phyloP scores from a whole-genome alignment of 345 rosid genomes.

The Jatropha curcas region DNA sequence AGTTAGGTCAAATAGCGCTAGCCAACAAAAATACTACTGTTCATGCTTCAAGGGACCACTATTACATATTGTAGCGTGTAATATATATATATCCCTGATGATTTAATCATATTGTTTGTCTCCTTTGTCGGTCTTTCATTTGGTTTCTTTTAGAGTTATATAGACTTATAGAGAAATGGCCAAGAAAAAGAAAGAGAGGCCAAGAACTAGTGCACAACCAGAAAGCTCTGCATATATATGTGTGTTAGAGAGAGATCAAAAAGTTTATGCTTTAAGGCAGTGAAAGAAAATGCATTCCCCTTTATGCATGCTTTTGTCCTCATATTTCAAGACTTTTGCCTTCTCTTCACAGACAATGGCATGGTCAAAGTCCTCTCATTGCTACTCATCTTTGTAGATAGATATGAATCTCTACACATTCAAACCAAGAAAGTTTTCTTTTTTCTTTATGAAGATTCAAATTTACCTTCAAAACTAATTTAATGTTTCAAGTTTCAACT shows the following conservation, averaged over 20 bases:
- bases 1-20: slow-evolving; percentile 32
- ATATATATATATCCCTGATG: slow-evolving; percentile 22
- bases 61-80: too few species aligned
- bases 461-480: too few species aligned
- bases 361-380: neutral
- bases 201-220: slow-evolving; percentile 18
- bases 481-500: too few species aligned
- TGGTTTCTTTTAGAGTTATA: slow-evolving; percentile 2
- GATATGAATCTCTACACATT: neutral
- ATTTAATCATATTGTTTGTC: slow-evolving; percentile 39
- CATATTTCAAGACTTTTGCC: slow-evolving; percentile 25
- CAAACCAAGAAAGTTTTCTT: neutral
- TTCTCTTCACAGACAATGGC: slow-evolving; percentile 14
- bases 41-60: slow-evolving; percentile 34
- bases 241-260: neutral
- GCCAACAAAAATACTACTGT: slow-evolving; percentile 26
- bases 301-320: slow-evolving; percentile 22
- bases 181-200: neutral
- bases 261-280: slow-evolving; percentile 6
- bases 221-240: slow-evolving; percentile 26
- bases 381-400: neutral
- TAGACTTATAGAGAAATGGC: too few species aligned
- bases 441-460: too few species aligned
- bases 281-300: slow-evolving; percentile 4
- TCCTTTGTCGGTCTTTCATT: slow-evolving; percentile 35